Conservation (phyloP, 2,329 filamentous ascomycete genomes). For the Scleromitrula shiraiana region DNA sequence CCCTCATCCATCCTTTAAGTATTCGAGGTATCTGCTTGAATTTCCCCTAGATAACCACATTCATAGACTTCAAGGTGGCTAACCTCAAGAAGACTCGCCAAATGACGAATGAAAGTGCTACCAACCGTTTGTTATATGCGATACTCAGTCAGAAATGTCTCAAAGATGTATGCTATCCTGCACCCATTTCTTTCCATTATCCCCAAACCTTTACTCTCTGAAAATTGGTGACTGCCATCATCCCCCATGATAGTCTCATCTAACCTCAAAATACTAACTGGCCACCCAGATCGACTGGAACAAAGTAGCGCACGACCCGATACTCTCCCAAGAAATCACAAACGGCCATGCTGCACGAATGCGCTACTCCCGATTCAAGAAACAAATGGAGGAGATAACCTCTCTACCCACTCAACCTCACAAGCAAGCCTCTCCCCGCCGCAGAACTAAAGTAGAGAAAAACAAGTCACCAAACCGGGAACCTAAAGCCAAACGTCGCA, state of each 20-base stretch:
- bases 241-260: background rate
- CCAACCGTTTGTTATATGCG: constrained; percentile 44
- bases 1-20: background rate
- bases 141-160: constrained; percentile 48
- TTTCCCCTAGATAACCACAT: background rate
- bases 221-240: background rate
- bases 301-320: constrained; percentile 36
- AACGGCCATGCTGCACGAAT: constrained; percentile 51
- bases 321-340: constrained; percentile 37
- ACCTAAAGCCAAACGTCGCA: background rate
- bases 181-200: background rate
- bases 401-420: constrained; percentile 14
- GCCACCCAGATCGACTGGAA: constrained; percentile 45
- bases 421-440: constrained; percentile 10
- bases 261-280: constrained; percentile 8
- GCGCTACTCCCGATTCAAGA: constrained; percentile 46
- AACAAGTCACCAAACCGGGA: constrained; percentile 1
- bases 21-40: background rate
- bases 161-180: constrained; percentile 37
- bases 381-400: constrained; percentile 41
- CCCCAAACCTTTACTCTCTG: too few relatives aligned
- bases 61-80: constrained; percentile 18
- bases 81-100: constrained; percentile 31
- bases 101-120: constrained; percentile 40
- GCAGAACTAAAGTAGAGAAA: constrained; percentile 22